Percentiles rank a stretch among this genome's conserved stretches.
phyloP scores from a whole-genome alignment of 176 grass and related monocot species.

The sorghum (Sorghum bicolor) region Sorghum_bicolor_NCBIv3 NC_012870.2:55578001-55578500 shows the following conservation, averaged over 20 bases:
- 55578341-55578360: slow-evolving; percentile 2
- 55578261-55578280: not conserved
- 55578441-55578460: slow-evolving; percentile 28
- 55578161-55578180: not conserved
- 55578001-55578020: no score
- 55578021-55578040: no score
- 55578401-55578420: slow-evolving; percentile 42
- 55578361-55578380: slow-evolving; percentile 32
- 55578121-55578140: no score
- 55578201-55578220: not conserved
- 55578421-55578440: slow-evolving; percentile 32
- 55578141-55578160: no score
- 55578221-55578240: not conserved
- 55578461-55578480: slow-evolving; percentile 17
- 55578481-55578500: not conserved
- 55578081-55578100: no score
- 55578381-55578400: slow-evolving; percentile 16
- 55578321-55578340: not conserved
- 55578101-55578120: no score
- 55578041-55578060: no score
- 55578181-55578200: not conserved
- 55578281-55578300: slow-evolving; percentile 1
- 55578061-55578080: no score
- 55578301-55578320: not conserved
- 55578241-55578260: not conserved